A percentile compares a stretch with the other conserved stretches of the same genome.
These are phyloP conservation scores for Cladosporium phlei DNA, from an alignment of 2,329 filamentous ascomycete genomes.

Conservation along the genomic window DNA sequence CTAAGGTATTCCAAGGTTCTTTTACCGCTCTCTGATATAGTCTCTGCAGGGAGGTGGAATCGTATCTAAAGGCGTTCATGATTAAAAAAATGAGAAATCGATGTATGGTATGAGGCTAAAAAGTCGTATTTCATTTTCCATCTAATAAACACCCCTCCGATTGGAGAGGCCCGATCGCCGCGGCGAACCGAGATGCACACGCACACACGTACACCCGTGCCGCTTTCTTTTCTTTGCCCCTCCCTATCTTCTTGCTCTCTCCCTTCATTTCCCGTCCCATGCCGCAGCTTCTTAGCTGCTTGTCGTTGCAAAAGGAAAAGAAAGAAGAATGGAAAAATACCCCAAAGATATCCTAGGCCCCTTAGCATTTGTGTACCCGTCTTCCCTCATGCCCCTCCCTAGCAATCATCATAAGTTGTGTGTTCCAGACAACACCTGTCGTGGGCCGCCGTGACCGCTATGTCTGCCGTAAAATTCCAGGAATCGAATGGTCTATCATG, in stretches of 20 bases:
- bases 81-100: not conserved
- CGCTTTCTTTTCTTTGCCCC: not conserved
- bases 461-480: not conserved
- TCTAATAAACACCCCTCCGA: not conserved
- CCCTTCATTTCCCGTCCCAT: not conserved
- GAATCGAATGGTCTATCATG: not conserved
- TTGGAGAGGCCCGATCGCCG: not conserved
- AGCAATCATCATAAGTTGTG: conserved; percentile 1
- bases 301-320: conserved; percentile 2
- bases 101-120: not conserved
- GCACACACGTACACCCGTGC: too few relatives aligned
- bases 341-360: conserved; percentile 10
- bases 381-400: conserved; percentile 3
- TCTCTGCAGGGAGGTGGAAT: too few relatives aligned
- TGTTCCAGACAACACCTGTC: not conserved
- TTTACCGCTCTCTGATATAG: too few relatives aligned
- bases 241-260: not conserved
- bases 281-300: not conserved
- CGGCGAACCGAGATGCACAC: conserved; percentile 7
- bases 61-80: too few relatives aligned
- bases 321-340: conserved; percentile 1
- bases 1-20: too few relatives aligned
- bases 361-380: conserved; percentile 12
- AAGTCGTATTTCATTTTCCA: conserved; percentile 10
- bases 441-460: not conserved